Evolutionary conservation across 2,329 filamentous ascomycete species (phyloP).

Genomic region (Sclerotiophoma versabilis): DNA sequence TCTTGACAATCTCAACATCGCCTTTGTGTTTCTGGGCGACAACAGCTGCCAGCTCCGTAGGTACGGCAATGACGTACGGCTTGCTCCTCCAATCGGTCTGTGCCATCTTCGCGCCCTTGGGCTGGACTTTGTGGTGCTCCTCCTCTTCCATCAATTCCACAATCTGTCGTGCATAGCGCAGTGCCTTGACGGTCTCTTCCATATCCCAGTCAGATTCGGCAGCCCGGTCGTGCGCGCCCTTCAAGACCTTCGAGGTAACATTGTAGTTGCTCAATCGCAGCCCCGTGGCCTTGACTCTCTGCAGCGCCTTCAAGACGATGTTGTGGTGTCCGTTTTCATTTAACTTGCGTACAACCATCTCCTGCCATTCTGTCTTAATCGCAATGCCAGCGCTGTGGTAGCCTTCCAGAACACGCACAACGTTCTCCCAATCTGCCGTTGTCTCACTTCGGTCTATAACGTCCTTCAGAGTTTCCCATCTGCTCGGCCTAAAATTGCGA

Average conservation of each 20-base stretch:
- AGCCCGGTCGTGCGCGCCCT: constrained; percentile 46
- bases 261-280: constrained; percentile 27
- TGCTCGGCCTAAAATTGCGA: constrained; percentile 26
- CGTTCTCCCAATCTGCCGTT: constrained; percentile 45
- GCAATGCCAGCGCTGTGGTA: constrained; percentile 35
- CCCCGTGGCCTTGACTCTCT: constrained; percentile 35
- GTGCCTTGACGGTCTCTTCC: constrained; percentile 47
- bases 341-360: constrained; percentile 32
- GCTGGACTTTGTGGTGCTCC: constrained; percentile 44
- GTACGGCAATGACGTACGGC: constrained; percentile 51
- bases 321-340: constrained; percentile 30
- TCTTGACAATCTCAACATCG: constrained; percentile 50
- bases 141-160: constrained; percentile 51
- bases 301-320: constrained; percentile 40
- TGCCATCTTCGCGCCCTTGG: constrained; percentile 24
- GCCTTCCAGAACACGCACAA: constrained; percentile 43
- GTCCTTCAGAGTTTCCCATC: constrained; percentile 15
- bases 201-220: constrained; percentile 46
- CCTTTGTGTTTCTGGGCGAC: constrained; percentile 48
- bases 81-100: constrained; percentile 35
- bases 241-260: constrained; percentile 46
- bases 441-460: constrained; percentile 33
- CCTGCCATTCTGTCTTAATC: constrained; percentile 19
- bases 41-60: constrained; percentile 54
- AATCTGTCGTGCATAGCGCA: constrained; percentile 49